Conservation (phyloP, 345 rosid genomes). For the Citrus unshiu region DNA sequence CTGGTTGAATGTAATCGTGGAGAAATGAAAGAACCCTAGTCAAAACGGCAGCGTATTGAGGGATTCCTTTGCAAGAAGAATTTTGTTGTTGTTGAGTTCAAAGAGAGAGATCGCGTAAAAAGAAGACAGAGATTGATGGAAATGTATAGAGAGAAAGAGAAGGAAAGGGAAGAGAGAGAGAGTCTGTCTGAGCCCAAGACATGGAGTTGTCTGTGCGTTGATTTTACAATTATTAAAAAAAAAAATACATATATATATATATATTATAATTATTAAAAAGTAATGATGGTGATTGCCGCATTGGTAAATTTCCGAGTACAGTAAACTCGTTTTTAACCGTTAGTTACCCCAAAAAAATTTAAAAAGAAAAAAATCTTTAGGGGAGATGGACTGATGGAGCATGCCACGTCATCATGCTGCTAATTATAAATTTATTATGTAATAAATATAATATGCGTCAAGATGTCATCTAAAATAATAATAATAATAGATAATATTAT, state of each 20-base stretch:
- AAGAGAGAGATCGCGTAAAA: conserved; percentile 23
- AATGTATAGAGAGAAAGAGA: conserved; percentile 14
- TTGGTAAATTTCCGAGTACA: background rate
- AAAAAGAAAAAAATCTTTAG: background rate
- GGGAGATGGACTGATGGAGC: background rate
- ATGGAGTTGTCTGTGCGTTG: conserved; percentile 20
- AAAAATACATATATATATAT: too few relatives aligned
- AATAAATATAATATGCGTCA: too few relatives aligned
- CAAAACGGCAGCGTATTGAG: background rate
- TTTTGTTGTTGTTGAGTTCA: background rate
- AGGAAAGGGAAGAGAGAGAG: conserved; percentile 11
- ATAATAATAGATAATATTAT: too few relatives aligned
- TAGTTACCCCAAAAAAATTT: background rate
- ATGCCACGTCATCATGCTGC: background rate
- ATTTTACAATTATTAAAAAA: conserved; percentile 4
- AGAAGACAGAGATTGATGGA: conserved; percentile 21
- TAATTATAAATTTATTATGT: background rate
- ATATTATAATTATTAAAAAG: background rate
- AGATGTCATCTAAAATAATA: too few relatives aligned
- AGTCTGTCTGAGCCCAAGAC: conserved; percentile 11
- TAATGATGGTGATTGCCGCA: background rate
- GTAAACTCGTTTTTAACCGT: background rate
- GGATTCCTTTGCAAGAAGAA: background rate
- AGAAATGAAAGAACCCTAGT: conserved; percentile 1
- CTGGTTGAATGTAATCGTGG: background rate